Conservation (phyloP, 768 basidiomycete genomes). For the Lactifluus piperatus region DNA sequence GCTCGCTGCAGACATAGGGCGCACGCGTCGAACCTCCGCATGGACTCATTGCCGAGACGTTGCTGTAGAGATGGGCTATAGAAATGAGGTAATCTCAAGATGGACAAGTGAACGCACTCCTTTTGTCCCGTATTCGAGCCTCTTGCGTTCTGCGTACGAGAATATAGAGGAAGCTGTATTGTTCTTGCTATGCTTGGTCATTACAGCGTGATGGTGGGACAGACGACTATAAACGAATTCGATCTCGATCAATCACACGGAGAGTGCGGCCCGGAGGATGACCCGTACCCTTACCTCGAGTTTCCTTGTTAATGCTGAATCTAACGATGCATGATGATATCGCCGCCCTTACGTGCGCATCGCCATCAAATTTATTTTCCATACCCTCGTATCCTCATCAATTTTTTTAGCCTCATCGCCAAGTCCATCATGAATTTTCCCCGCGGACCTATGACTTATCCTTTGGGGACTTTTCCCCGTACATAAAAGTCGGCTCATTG, state of each 20-base stretch:
- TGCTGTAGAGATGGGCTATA: conserved; percentile 34
- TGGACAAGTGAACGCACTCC: conserved; percentile 35
- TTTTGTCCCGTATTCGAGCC: conserved; percentile 77
- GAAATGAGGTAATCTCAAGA: neutral
- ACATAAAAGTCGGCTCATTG: neutral
- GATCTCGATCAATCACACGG: neutral
- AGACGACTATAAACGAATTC: too few species aligned
- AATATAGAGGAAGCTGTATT: conserved; percentile 86
- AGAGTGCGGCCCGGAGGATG: neutral
- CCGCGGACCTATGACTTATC: neutral
- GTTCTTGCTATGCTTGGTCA: conserved; percentile 89
- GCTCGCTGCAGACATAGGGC: conserved; percentile 80
- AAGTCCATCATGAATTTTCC: neutral
- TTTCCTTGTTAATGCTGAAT: neutral
- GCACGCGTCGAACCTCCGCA: conserved; percentile 89
- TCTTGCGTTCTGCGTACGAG: conserved; percentile 84
- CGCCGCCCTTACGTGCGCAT: neutral
- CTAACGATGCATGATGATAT: neutral
- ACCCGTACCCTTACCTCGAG: neutral
- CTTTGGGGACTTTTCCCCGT: neutral
- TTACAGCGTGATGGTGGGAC: conserved; percentile 23
- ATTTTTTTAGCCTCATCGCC: neutral
- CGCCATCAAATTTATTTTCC: neutral
- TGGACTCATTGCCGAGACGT: conserved; percentile 85
- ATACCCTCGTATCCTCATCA: neutral